phyloP scores from a whole-genome alignment of 2,329 filamentous ascomycete species.

The Gliomastix tumulicola region DNA sequence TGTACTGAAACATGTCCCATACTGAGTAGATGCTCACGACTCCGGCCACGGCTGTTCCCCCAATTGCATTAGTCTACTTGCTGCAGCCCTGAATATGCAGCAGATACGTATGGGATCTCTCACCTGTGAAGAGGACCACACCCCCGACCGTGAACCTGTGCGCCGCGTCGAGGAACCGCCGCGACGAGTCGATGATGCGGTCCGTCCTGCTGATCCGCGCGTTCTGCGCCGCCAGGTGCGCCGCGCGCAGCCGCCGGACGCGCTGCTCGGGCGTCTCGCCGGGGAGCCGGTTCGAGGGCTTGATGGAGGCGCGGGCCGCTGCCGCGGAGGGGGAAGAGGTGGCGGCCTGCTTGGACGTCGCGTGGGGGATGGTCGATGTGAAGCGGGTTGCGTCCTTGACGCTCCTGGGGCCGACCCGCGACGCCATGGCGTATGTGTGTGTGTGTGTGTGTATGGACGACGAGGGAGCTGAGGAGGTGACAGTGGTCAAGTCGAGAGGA shows the following conservation, averaged over 20 bases:
- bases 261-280: constrained; percentile 63
- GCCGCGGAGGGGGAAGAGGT: constrained; percentile 22
- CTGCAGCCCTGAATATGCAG: neutral
- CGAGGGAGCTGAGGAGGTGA: neutral
- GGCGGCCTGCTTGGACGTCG: constrained; percentile 50
- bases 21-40: constrained; percentile 52
- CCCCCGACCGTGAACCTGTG: constrained; percentile 48
- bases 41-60: constrained; percentile 40
- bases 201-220: constrained; percentile 48
- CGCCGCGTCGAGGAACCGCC: constrained; percentile 46
- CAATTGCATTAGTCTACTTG: too few species aligned
- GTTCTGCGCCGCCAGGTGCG: constrained; percentile 59
- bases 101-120: constrained; percentile 9
- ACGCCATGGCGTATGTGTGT: constrained; percentile 23
- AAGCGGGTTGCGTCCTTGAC: constrained; percentile 75
- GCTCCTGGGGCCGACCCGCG: constrained; percentile 52
- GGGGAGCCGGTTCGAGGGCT: too few species aligned
- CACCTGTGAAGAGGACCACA: constrained; percentile 51
- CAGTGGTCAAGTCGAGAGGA: neutral
- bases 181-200: constrained; percentile 36
- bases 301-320: constrained; percentile 6
- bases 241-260: constrained; percentile 60
- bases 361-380: constrained; percentile 50
- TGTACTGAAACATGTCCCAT: constrained; percentile 54
- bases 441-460: neutral